Base-by-base conservation (phyloP, 2,329 filamentous ascomycete species). In the Boeremia exigua region DNA sequence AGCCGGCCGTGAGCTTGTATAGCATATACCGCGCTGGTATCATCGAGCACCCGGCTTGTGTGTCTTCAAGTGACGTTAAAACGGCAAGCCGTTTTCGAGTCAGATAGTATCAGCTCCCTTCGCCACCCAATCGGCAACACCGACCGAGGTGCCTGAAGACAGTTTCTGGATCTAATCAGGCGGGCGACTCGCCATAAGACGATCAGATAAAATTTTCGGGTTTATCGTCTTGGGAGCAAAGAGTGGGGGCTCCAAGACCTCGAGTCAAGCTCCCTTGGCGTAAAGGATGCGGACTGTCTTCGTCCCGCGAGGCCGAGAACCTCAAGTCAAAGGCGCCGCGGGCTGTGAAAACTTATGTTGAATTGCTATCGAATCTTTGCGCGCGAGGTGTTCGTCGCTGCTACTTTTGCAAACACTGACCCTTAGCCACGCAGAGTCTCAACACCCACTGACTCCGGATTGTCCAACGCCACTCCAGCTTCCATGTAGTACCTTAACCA, bases 331-430 rank as follows among this genome's bases (percentile, higher is more conserved):
- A 15, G 30, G 15, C 8, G 23, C 43, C 38, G 33, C n/a, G 44
- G 33, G 28, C 32, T 54, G 37, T 29, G 8, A 30, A 33, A 38
- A 29, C 11, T 43, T 10, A 54, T 54, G 51, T 48, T 34, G 45
- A 48, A 54, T 39, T 44, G 39, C 38, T 48, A 45, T 44, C 48
- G 44, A 45, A 39, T 48, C 38, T 48, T 23, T 38, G 39, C 33
- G n/a, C 28, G 30, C 19, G 39, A 44, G 15, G 4, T 27, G 7
- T n/a, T 9, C 14, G 33, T 25, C 33, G 39, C 44, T 54, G 45
- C 23, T 17, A 46, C 29, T 17, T 30, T 34, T 49, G 28, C 52
- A 39, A 28, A 32, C 27, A 32, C n/a, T 11, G 14, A 32, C 15
- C 19, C 27, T 11, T 34, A 27, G 32, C 51, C 37, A 48, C 43